Conservation (phyloP, 1,139 yeast species). For the Zygoascus meyerae region DNA sequence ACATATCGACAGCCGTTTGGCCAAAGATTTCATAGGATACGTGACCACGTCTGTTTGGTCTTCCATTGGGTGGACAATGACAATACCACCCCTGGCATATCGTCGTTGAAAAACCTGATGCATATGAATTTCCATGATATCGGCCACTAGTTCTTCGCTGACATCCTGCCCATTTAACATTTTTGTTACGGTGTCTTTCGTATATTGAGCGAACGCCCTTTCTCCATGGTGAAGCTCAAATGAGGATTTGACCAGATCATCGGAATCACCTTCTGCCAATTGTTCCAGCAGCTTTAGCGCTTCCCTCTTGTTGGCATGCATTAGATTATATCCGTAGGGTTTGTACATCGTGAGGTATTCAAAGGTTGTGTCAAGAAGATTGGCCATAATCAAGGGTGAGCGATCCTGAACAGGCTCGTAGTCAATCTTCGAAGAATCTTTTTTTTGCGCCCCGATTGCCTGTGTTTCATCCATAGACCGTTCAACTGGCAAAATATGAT, state of each 20-base stretch:
- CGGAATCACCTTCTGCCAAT: conserved; percentile 15
- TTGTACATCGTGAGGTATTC: conserved; percentile 15
- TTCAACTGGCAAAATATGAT: conserved; percentile 25
- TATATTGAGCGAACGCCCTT: conserved; percentile 24
- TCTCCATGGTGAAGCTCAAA: conserved; percentile 18
- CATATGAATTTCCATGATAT: conserved; percentile 26
- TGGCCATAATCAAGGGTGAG: conserved; percentile 12
- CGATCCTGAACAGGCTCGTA: not conserved
- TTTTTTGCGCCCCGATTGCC: not conserved
- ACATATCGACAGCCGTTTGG: conserved; percentile 22
- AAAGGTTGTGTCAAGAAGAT: conserved; percentile 15
- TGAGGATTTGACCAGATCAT: conserved; percentile 11
- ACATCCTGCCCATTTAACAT: conserved; percentile 11
- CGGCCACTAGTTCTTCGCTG: conserved; percentile 14
- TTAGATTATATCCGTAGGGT: conserved; percentile 17
- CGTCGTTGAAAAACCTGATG: conserved; percentile 25
- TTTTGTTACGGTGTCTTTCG: conserved; percentile 16
- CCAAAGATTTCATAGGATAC: conserved; percentile 23
- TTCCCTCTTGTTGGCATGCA: conserved; percentile 13
- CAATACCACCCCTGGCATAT: conserved; percentile 21
- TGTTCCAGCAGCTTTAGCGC: conserved; percentile 14
- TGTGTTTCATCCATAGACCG: conserved; percentile 5
- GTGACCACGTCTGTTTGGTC: conserved; percentile 19
- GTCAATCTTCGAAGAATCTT: not conserved
- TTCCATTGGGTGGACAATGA: conserved; percentile 22